Evolutionary conservation across 2,329 filamentous ascomycete genomes (phyloP).

Genomic region (Aureobasidium uvarum): DNA sequence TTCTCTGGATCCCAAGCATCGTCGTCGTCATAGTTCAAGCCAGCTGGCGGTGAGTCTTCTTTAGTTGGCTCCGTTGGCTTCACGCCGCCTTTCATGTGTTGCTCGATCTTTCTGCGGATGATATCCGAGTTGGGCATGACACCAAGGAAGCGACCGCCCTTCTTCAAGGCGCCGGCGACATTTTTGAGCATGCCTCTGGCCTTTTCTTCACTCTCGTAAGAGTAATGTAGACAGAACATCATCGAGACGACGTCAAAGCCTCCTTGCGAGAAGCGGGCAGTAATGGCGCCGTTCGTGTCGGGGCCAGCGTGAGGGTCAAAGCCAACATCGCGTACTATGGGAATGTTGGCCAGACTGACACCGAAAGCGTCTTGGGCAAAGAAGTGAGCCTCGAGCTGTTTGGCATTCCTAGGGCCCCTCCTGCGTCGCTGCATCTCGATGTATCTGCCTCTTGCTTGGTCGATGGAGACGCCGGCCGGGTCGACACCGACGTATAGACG

Average conservation of each 20-base stretch:
- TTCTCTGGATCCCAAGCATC: slow-evolving; percentile 37
- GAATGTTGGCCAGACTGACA: slow-evolving; percentile 75
- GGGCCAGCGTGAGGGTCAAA: slow-evolving; percentile 72
- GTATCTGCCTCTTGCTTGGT: slow-evolving; percentile 85
- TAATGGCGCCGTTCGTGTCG: slow-evolving; percentile 54
- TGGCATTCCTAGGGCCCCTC: slow-evolving; percentile 39
- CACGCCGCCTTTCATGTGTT: slow-evolving; percentile 63
- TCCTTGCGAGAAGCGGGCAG: slow-evolving; percentile 68
- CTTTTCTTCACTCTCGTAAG: slow-evolving; percentile 89
- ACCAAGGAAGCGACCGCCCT: slow-evolving; percentile 90
- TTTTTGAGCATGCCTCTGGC: slow-evolving; percentile 91
- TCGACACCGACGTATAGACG: slow-evolving; percentile 92
- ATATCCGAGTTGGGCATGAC: slow-evolving; percentile 97
- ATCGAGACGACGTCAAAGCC: slow-evolving; percentile 92
- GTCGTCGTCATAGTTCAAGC: slow-evolving; percentile 35
- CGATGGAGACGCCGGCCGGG: slow-evolving; percentile 86
- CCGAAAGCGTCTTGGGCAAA: slow-evolving; percentile 90
- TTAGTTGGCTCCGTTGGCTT: slow-evolving; percentile 40
- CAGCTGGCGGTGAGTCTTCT: slow-evolving; percentile 27
- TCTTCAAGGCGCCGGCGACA: slow-evolving; percentile 84
- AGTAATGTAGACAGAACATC: slow-evolving; percentile 99
- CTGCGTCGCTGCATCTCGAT: slow-evolving; percentile 64
- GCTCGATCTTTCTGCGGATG: slow-evolving; percentile 72
- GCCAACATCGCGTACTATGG: slow-evolving; percentile 80
- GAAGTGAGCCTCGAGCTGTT: slow-evolving; percentile 68